These are phyloP conservation scores for Ophiostoma australiae DNA, from an alignment of 2,329 filamentous ascomycete species.

Conservation along the genomic window DNA sequence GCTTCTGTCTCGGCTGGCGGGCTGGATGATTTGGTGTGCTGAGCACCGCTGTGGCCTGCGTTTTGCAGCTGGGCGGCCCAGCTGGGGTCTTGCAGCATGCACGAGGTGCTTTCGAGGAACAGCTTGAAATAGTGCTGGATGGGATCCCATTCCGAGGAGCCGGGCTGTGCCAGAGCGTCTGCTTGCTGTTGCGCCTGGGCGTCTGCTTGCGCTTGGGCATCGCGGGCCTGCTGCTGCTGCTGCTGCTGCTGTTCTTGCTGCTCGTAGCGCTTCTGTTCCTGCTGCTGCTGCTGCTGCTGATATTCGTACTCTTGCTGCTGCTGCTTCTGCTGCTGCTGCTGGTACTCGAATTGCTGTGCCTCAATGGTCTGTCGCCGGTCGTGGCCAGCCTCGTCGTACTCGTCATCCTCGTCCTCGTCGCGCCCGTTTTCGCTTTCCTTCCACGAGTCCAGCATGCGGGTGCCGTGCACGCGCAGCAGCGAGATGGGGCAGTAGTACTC, in stretches of 20 bases:
- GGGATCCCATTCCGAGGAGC: slow-evolving; percentile 20
- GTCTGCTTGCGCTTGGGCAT: background rate
- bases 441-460: slow-evolving; percentile 91
- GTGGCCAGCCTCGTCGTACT: slow-evolving; percentile 40
- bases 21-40: background rate
- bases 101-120: slow-evolving; percentile 10
- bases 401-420: slow-evolving; percentile 53
- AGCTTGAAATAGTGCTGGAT: background rate
- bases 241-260: slow-evolving; percentile 29
- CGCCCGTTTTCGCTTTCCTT: slow-evolving; percentile 70
- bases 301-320: slow-evolving; percentile 12
- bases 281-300: slow-evolving; percentile 15
- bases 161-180: background rate
- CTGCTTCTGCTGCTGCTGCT: slow-evolving; percentile 29
- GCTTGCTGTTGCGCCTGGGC: background rate
- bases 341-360: slow-evolving; percentile 31
- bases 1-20: background rate
- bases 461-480: slow-evolving; percentile 85
- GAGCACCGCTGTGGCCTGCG: background rate
- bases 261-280: slow-evolving; percentile 20
- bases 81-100: background rate
- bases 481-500: slow-evolving; percentile 96
- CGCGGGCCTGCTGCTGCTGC: slow-evolving; percentile 35
- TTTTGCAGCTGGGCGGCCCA: background rate
- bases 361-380: slow-evolving; percentile 7